These are phyloP conservation scores for Auricularia heimuer DNA, from an alignment of 768 basidiomycete genomes.

Conservation along the genomic window DNA sequence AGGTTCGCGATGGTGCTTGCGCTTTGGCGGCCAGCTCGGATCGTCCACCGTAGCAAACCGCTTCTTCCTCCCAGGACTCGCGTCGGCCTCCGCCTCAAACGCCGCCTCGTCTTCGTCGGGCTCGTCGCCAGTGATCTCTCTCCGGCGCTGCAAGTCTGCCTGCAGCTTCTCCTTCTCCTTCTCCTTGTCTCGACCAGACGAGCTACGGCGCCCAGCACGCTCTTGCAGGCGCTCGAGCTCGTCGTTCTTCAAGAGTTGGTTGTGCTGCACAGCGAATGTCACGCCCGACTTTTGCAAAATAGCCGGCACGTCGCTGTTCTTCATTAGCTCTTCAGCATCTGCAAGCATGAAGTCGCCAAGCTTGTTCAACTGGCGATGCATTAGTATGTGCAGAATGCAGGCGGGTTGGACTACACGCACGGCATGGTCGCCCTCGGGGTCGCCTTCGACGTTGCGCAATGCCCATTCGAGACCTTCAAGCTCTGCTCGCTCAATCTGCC, in stretches of 20 bases:
- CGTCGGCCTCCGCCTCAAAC: constrained; percentile 10
- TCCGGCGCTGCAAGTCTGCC: constrained; percentile 3
- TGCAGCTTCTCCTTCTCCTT: constrained; percentile 11
- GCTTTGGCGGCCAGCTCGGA: constrained; percentile 53
- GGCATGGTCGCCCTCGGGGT: constrained; percentile 25
- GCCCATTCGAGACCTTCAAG: constrained; percentile 75
- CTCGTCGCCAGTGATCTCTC: constrained; percentile 1
- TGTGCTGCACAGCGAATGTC: constrained; percentile 66
- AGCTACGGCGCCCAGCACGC: constrained; percentile 15
- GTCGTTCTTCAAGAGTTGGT: constrained; percentile 51
- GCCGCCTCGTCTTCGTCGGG: not conserved
- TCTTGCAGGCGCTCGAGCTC: constrained; percentile 39
- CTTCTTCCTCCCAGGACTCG: constrained; percentile 10
- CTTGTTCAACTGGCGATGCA: not conserved
- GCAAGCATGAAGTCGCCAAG: constrained; percentile 28
- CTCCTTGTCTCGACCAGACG: not conserved
- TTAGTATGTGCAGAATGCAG: constrained; percentile 21
- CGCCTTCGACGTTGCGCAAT: constrained; percentile 51
- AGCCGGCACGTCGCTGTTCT: constrained; percentile 41
- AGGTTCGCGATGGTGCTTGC: constrained; percentile 37
- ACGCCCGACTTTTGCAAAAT: constrained; percentile 53
- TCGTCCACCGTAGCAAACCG: constrained; percentile 20
- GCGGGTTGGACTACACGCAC: constrained; percentile 12
- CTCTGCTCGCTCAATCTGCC: constrained; percentile 69
- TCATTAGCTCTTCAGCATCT: constrained; percentile 36